Conservation (phyloP, 805 yeast genomes). For the Kodamaea jinghongensis region DNA sequence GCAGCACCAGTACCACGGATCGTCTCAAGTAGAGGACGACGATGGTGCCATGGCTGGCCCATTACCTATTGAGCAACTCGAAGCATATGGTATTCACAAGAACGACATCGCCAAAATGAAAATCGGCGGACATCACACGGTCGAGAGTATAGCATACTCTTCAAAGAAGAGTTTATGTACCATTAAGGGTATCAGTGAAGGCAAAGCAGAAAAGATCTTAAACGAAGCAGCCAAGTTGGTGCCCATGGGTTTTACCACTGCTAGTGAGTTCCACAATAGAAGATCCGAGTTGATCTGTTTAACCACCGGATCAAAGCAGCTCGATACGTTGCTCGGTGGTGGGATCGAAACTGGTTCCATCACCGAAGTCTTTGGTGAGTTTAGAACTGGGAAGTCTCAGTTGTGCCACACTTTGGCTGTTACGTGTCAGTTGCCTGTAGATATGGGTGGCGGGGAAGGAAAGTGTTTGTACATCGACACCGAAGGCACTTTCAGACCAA, state of each 20-base stretch:
- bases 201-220: slow-evolving; percentile 84
- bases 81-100: slow-evolving; percentile 83
- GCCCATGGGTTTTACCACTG: slow-evolving; percentile 97
- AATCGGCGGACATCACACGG: slow-evolving; percentile 85
- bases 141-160: slow-evolving; percentile 89
- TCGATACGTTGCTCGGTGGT: slow-evolving; percentile 92
- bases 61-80: slow-evolving; percentile 49
- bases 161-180: slow-evolving; percentile 75
- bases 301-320: slow-evolving; percentile 92
- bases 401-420: slow-evolving; percentile 95
- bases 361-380: slow-evolving; percentile 95
- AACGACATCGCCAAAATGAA: slow-evolving; percentile 76
- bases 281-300: slow-evolving; percentile 87
- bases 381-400: slow-evolving; percentile 96
- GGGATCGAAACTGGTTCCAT: slow-evolving; percentile 97
- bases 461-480: slow-evolving; percentile 95
- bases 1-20: slow-evolving; percentile 2
- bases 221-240: slow-evolving; percentile 82
- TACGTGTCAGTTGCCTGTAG: slow-evolving; percentile 93
- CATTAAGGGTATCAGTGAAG: slow-evolving; percentile 92
- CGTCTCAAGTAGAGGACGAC: slow-evolving; percentile 33
- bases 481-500: slow-evolving; percentile 95
- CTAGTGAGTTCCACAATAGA: slow-evolving; percentile 87
- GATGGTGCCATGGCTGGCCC: slow-evolving; percentile 60
- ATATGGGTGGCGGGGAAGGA: slow-evolving; percentile 98